Conservation (phyloP, 129 eudicot genomes). For the Chrysanthemum makinoi region DNA sequence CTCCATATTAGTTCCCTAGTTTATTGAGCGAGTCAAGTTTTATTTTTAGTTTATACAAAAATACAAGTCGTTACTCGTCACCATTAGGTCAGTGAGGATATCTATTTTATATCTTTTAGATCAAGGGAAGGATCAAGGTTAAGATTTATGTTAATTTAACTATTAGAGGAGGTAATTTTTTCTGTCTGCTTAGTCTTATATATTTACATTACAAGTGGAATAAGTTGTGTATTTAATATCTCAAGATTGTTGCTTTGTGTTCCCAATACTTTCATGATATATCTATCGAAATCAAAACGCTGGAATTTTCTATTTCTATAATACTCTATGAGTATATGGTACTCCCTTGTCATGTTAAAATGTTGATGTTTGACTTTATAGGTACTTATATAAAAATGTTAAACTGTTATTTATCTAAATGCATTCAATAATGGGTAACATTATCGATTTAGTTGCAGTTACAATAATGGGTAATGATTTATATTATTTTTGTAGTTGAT, state of each 20-base stretch:
- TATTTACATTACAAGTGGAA: background rate
- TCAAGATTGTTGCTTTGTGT: conserved; percentile 5
- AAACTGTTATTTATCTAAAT: no score
- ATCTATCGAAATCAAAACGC: no score
- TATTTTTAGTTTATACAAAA: background rate
- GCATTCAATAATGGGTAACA: background rate
- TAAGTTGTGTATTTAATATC: conserved; percentile 5
- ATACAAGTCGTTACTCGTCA: no score
- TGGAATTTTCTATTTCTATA: no score
- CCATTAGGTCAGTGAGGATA: background rate
- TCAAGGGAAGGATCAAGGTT: background rate
- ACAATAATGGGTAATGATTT: background rate
- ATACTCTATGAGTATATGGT: no score
- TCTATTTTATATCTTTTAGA: background rate
- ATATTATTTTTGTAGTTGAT: no score
- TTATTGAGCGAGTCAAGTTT: background rate
- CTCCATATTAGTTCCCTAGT: background rate
- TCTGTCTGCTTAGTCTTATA: background rate
- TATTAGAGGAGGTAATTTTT: background rate
- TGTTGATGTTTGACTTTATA: no score
- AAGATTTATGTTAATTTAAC: conserved; percentile 1
- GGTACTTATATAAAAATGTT: no score
- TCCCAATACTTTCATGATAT: conserved; percentile 7
- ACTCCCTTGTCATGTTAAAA: no score
- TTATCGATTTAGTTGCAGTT: background rate